These are phyloP conservation scores for Magnolia kwangsiensis DNA, from an alignment of 164 flowering plant genomes.

Conservation along the genomic window DNA sequence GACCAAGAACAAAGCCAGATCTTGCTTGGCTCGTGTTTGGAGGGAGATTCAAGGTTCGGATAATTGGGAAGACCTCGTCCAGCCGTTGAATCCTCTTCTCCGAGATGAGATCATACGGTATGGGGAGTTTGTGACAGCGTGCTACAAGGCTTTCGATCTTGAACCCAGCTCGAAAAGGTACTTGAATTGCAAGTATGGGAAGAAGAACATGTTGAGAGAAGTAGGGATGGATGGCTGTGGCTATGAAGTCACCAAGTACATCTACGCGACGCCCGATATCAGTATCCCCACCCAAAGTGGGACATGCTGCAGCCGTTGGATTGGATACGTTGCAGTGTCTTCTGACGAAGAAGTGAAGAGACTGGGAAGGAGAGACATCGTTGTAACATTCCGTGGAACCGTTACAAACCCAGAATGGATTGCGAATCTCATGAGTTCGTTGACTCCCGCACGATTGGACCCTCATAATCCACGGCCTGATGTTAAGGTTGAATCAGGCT, in stretches of 20 bases:
- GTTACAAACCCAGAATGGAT: constrained; percentile 73
- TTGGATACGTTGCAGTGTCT: constrained; percentile 74
- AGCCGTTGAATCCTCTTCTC: constrained; percentile 68
- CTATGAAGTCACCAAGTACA: constrained; percentile 67
- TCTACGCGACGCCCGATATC: constrained; percentile 70
- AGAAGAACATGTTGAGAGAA: constrained; percentile 38
- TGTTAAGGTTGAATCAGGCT: constrained; percentile 56
- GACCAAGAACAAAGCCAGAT: background rate
- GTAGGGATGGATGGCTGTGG: constrained; percentile 54
- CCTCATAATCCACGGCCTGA: constrained; percentile 49
- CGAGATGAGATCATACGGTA: constrained; percentile 61
- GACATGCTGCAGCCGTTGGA: constrained; percentile 52
- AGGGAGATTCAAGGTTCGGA: constrained; percentile 62
- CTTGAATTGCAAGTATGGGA: constrained; percentile 71
- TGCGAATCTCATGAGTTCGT: constrained; percentile 68
- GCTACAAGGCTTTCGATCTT: constrained; percentile 74
- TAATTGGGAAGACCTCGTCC: constrained; percentile 61
- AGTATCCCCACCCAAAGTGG: constrained; percentile 43
- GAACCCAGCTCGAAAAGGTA: constrained; percentile 60
- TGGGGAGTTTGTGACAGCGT: constrained; percentile 59
- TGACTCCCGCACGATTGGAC: constrained; percentile 65
- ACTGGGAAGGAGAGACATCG: constrained; percentile 69
- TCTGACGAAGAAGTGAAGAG: constrained; percentile 37
- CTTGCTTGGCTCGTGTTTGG: constrained; percentile 43
- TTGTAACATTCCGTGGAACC: constrained; percentile 69